Percentiles rank a stretch among this genome's conserved stretches.
Conservation (phyloP, 108 stramenopile species). For the Cyclotella sp. region DNA sequence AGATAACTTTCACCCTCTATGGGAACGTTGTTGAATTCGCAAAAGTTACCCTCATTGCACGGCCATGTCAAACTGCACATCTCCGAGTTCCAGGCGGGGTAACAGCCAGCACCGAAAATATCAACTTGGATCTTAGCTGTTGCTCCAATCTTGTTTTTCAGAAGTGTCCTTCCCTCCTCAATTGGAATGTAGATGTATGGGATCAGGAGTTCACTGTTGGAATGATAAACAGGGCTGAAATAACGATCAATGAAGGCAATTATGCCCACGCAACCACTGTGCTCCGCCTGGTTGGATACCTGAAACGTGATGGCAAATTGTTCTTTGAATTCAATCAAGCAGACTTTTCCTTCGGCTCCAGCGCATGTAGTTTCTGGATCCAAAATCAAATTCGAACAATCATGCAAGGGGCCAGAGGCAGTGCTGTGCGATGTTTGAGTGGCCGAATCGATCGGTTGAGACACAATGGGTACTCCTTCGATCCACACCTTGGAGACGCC, state of each 20-base stretch:
- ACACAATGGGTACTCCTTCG: neutral
- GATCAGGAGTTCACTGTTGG: too few relatives aligned
- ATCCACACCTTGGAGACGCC: neutral
- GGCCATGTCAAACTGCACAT: neutral
- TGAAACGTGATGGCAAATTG: neutral
- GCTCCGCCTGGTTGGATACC: neutral
- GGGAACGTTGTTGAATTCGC: neutral
- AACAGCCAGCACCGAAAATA: neutral
- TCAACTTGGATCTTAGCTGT: neutral
- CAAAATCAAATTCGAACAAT: too few relatives aligned
- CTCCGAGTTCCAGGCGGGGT: neutral
- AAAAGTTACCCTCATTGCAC: neutral
- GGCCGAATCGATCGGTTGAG: neutral
- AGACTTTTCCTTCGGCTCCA: neutral
- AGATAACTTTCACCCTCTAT: too few relatives aligned
- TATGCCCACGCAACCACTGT: neutral
- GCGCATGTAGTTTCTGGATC: neutral
- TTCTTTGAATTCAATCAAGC: neutral
- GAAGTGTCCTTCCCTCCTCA: neutral
- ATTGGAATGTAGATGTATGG: neutral
- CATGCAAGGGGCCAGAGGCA: neutral
- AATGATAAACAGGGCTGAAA: neutral
- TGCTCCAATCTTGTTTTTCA: neutral
- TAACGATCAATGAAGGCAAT: neutral
- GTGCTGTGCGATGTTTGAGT: neutral